Evolutionary conservation across 1,284 basidiomycete genomes (phyloP), one percentile per base, ranked within the genome.

Genomic region (Tetrapyrgos nigripes): DNA sequence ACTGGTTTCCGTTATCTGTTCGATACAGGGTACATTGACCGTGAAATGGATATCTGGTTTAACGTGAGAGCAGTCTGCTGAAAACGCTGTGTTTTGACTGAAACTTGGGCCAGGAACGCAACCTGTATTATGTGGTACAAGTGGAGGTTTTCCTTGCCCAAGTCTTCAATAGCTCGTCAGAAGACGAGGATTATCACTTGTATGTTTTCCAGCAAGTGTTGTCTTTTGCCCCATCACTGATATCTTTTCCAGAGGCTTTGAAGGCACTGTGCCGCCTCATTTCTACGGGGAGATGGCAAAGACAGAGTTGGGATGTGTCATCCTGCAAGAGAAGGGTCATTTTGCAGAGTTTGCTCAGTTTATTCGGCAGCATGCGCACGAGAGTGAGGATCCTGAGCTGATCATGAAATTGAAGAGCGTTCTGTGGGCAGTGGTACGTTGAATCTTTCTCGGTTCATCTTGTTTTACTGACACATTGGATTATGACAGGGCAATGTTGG

Each of bases 201-300:
- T 84, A 61, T 35, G 55, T 33, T 28, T 21, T 28, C 64, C 83
- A 78, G 26, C 52, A 26, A 13, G 19, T 47, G 26, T 29, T 52
- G 19, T 19, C 10, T 31, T 24, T 19, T n/a, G n/a, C n/a, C n/a
- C n/a, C 14, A 21, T 53, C 37, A 3, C 47, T 55, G 31, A 37
- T 55, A 53, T 27, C 4, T 45, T 24, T 61, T 19, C 19, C 57
- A 91, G 89, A 31, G 80, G 83, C n/a, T 94, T 93, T 62, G 94
- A 97, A 56, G 92, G 92, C 13, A 88, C 89, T 2, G 91, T 95
- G 1, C 97, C 97, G 1, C 89, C 92, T 3, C 97, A 99, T 72
- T 98, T 99, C 75, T 97, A 98, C 67, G 96, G 97, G 23, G 96
- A 98, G 72, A 92, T 99, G 81, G 91, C 94, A 46, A 98, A 98